Percentiles rank a stretch among this genome's conserved stretches.
phyloP scores from a whole-genome alignment of 345 rosid genomes.

The Pseudoturritis turrita region DNA sequence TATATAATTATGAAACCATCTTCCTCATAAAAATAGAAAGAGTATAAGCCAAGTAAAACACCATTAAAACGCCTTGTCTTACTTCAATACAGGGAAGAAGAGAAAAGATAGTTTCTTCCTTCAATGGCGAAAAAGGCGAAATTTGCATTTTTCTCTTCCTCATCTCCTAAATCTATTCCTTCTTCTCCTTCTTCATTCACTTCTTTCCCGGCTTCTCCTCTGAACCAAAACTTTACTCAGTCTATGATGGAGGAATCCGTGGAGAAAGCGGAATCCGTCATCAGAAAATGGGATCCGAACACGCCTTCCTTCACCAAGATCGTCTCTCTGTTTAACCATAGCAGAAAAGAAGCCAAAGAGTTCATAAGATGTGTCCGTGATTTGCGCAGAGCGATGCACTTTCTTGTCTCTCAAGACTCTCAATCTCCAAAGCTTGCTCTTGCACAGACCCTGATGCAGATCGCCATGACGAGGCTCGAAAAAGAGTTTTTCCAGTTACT shows the following conservation, averaged over 20 bases:
- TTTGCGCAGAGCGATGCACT: constrained; percentile 55
- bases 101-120: neutral
- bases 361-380: constrained; percentile 40
- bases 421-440: constrained; percentile 46
- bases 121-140: constrained; percentile 23
- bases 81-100: neutral
- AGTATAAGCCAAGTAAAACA: constrained; percentile 8
- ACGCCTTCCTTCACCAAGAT: constrained; percentile 36
- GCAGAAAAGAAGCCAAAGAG: constrained; percentile 48
- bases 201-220: constrained; percentile 29
- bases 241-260: constrained; percentile 44
- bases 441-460: constrained; percentile 58
- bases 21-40: neutral
- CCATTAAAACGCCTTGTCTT: neutral
- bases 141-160: constrained; percentile 17
- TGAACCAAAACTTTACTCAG: constrained; percentile 31
- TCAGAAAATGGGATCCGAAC: constrained; percentile 56
- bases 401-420: constrained; percentile 38
- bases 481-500: constrained; percentile 51
- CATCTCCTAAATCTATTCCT: constrained; percentile 26
- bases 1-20: neutral
- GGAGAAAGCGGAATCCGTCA: constrained; percentile 42
- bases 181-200: constrained; percentile 28
- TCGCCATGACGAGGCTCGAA: constrained; percentile 64
- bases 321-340: constrained; percentile 38